These are phyloP conservation scores for Cymodocea nodosa DNA, from an alignment of 116 monocot genomes.

Conservation along the genomic window DNA sequence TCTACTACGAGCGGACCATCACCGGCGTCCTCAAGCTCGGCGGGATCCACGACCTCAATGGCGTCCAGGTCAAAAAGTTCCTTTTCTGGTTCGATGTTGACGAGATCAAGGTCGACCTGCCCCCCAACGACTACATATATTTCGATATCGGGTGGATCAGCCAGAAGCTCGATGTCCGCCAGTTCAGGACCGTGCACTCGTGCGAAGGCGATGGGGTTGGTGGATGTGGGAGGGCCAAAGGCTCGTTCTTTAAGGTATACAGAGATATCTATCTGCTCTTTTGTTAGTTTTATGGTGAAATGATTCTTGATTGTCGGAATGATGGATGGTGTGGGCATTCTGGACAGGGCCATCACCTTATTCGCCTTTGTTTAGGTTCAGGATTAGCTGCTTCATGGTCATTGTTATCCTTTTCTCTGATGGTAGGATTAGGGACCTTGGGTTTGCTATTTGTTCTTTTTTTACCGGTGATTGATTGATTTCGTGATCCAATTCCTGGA, in stretches of 20 bases:
- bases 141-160: slow-evolving; percentile 21
- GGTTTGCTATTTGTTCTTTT: too few species aligned
- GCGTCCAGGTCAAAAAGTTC: slow-evolving; percentile 59
- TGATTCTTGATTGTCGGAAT: too few species aligned
- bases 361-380: too few species aligned
- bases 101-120: slow-evolving; percentile 66
- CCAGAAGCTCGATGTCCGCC: slow-evolving; percentile 10
- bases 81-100: slow-evolving; percentile 70
- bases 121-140: slow-evolving; percentile 18
- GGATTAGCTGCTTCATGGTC: too few species aligned
- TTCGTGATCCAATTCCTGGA: too few species aligned
- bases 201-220: slow-evolving; percentile 6
- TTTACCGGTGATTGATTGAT: too few species aligned
- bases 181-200: slow-evolving; percentile 14
- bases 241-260: not conserved
- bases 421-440: too few species aligned
- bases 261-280: too few species aligned
- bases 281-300: too few species aligned
- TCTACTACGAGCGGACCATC: slow-evolving; percentile 42
- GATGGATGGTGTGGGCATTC: too few species aligned
- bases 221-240: not conserved
- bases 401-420: too few species aligned
- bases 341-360: too few species aligned
- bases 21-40: slow-evolving; percentile 34
- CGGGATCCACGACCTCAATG: slow-evolving; percentile 42